Base-by-base conservation (phyloP, 306 rosid genomes). In the Corylus heterophylla region DNA sequence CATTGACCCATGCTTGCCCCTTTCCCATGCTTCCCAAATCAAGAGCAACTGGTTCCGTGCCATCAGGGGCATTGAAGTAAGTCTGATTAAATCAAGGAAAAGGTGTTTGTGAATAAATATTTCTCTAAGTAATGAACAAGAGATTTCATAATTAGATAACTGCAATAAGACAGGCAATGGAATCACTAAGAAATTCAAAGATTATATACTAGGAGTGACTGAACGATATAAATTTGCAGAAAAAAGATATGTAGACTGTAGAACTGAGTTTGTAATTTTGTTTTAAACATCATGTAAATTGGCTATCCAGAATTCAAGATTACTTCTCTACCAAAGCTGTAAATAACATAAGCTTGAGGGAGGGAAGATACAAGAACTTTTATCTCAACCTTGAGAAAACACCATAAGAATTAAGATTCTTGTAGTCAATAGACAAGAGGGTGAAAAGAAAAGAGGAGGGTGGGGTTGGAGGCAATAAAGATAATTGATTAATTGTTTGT, bases 1-100 rank as follows among this genome's bases (percentile, higher is more conserved):
- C 95, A 80, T 94, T 94, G 82, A 92, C 98, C 98, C 98, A 94
- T 71, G 90, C 97, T 85, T 94, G 98, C 76, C 98, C 98, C 88
- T 94, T 94, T 79, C 98, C 98, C 98, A 94, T 94, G 92, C 97
- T 94, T 77, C 77, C 91, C 86, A 94, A 83, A 86, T 94, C 88
- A 73, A 94, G 89, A 81, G 97, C 90, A 62, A 94, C 90, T 18
- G 98, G 98, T 44, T 94, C 92, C 50, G 76, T 74, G 66, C 97
- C 97, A 76, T 76, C 88, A 47, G 98, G 98, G 68, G 84, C 85
- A 84, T 89, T 92, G 82, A 94, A 92, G 84, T 89, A 88, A 20
- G 92, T 87, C 98, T 94, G 91, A 79, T 62, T 71, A 44, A 73
- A 81, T 54, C 47, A 74, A 78, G 50, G 39, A 39, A 61, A 29